A percentile compares a stretch with the other conserved stretches of the same genome.
phyloP scores from a whole-genome alignment of 2,329 filamentous ascomycete species.

The Zymoseptoria passerinii region DNA sequence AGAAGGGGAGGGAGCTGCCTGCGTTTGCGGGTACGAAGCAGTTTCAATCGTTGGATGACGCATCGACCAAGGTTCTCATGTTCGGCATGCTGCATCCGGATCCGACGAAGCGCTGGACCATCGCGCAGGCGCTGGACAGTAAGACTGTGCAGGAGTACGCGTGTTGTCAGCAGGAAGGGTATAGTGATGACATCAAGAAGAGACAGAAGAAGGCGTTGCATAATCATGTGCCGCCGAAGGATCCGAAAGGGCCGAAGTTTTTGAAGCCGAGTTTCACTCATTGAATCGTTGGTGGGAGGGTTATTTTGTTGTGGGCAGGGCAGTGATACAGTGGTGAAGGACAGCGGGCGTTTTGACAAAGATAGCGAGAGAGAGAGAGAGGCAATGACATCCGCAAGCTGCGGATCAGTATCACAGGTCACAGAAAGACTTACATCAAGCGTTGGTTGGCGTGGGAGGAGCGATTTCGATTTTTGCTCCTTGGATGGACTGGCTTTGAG shows the following conservation, averaged over 20 bases:
- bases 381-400: background rate
- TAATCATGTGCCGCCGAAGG: constrained; percentile 36
- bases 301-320: background rate
- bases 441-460: background rate
- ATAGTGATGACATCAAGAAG: constrained; percentile 28
- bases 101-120: constrained; percentile 60
- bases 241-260: constrained; percentile 7
- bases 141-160: constrained; percentile 34
- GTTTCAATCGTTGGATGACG: constrained; percentile 57
- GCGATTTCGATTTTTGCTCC: too few species aligned
- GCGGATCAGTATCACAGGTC: background rate
- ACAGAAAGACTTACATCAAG: background rate
- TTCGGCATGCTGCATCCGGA: constrained; percentile 77
- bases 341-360: background rate
- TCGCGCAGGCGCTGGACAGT: constrained; percentile 57
- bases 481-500: background rate
- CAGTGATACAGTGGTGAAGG: background rate
- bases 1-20: constrained; percentile 32
- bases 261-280: constrained; percentile 4
- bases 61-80: constrained; percentile 60
- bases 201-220: constrained; percentile 35
- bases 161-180: constrained; percentile 28
- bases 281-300: background rate
- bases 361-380: background rate
- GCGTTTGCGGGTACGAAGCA: constrained; percentile 58